Evolutionary conservation across 305 asterid species (phyloP), one percentile per base, ranked within the genome.

Genomic region (Fraxinus greggii): DNA sequence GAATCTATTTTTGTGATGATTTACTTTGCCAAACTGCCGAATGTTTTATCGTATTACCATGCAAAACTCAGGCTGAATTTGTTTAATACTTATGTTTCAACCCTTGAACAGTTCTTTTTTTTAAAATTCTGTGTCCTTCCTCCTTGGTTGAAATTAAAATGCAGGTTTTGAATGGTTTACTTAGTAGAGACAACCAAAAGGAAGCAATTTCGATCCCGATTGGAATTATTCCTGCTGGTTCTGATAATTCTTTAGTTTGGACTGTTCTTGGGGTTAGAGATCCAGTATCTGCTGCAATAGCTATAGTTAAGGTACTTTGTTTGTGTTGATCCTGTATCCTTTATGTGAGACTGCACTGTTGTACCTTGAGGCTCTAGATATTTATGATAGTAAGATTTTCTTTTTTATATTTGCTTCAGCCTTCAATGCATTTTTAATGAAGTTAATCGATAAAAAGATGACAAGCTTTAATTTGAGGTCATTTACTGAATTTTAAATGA

Each of bases 201-300:
- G 99, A 95, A 89, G 98, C 97, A 84, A 94, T 95, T 85, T 95
- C 99, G 54, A 79, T 95, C 78, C 99, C 99, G 74, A 94, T 95
- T 84, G 98, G 98, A 31, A 93, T 94, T 79, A 95, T 94, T 77
- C 98, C 98, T 77, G 98, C 99, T 84, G 99, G 99, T 89, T 95
- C 99, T 78, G 99, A 95, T 87, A 95, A 95, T 89, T 94, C 99
- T 28, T 87, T 95, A 82, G 97, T 93, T 78, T 95, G 98, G 98
- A 93, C 99, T 77, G 97, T 95, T 88, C 95, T 94, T 91, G 99
- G 99, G 80, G 93, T 94, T 80, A 89, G 93, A 88, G 99, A 95
- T 88, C 99, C 98, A 23, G 84, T 94, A 80, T 95, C 98, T 84
- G 97, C 99, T 65, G 99, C 98, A 77, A 89, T 95, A 82, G 88